These are phyloP conservation scores for Stenogyne calaminthoides DNA, from an alignment of 305 asterid species.

Conservation along the genomic window DNA sequence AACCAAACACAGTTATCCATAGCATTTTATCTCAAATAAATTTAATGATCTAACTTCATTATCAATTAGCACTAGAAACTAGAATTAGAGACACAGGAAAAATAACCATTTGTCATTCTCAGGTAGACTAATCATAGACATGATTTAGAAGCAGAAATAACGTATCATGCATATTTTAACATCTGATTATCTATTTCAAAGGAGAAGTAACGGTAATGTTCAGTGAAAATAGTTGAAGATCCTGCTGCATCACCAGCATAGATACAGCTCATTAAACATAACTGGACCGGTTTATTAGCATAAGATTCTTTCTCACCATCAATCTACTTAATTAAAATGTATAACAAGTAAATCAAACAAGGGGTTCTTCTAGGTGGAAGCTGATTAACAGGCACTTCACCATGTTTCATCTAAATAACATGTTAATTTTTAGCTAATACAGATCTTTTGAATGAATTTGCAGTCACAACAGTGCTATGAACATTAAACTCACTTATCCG, in stretches of 20 bases:
- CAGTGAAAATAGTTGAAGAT: not conserved
- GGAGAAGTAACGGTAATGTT: not conserved
- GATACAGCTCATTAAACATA: not conserved
- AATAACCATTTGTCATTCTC: not conserved
- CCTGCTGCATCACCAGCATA: not conserved
- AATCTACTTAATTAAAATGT: not conserved
- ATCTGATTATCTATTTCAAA: not conserved
- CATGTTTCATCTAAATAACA: not conserved
- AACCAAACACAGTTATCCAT: not conserved
- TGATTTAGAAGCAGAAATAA: not conserved
- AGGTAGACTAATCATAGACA: not conserved
- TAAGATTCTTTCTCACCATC: not conserved
- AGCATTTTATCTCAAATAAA: not conserved
- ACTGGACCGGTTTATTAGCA: not conserved
- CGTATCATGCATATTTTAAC: not conserved
- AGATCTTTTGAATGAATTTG: not conserved
- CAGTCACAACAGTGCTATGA: not conserved
- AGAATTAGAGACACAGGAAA: not conserved
- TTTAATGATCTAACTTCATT: not conserved
- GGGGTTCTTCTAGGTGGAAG: not conserved
- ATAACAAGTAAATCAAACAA: not conserved
- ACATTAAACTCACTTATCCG: not conserved
- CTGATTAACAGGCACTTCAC: not conserved
- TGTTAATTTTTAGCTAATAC: not conserved
- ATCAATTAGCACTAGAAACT: not conserved